phyloP scores from a whole-genome alignment of 108 stramenopile genomes.

The Nitzschia sp. region DNA sequence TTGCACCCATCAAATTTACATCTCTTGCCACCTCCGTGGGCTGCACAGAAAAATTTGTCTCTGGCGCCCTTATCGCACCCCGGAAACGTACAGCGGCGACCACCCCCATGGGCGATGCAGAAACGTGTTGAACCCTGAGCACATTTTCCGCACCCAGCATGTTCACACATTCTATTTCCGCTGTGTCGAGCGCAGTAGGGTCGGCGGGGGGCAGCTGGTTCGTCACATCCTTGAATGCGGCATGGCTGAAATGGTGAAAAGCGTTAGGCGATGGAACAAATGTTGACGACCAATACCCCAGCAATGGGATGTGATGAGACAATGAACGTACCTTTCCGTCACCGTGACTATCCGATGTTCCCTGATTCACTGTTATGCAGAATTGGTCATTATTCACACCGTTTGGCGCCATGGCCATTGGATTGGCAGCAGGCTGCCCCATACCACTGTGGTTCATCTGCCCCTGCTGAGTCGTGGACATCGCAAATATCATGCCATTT shows the following conservation, averaged over 20 bases:
- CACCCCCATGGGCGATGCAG: constrained; percentile 98
- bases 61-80: constrained; percentile 94
- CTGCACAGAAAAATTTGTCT: constrained; percentile 89
- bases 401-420: not conserved
- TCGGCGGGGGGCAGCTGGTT: constrained; percentile 55
- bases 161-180: constrained; percentile 86
- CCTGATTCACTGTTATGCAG: not conserved
- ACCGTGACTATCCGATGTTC: too few relatives aligned
- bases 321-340: too few relatives aligned
- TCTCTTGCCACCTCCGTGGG: constrained; percentile 97
- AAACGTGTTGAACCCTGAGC: constrained; percentile 93
- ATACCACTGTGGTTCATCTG: not conserved
- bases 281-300: not conserved
- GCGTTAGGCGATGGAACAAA: not conserved
- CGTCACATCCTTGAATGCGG: constrained; percentile 82
- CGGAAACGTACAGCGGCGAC: constrained; percentile 89
- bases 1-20: constrained; percentile 88
- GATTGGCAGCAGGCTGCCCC: not conserved
- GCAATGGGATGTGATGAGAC: not conserved
- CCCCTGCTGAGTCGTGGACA: not conserved
- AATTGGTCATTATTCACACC: not conserved
- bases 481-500: not conserved
- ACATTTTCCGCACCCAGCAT: constrained; percentile 77
- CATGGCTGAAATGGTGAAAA: constrained; percentile 39
- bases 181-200: constrained; percentile 81